Evolutionary conservation across 2,329 filamentous ascomycete species (phyloP), one percentile per base, ranked within the genome.

Genomic region (Plectosphaerella plurivora): DNA sequence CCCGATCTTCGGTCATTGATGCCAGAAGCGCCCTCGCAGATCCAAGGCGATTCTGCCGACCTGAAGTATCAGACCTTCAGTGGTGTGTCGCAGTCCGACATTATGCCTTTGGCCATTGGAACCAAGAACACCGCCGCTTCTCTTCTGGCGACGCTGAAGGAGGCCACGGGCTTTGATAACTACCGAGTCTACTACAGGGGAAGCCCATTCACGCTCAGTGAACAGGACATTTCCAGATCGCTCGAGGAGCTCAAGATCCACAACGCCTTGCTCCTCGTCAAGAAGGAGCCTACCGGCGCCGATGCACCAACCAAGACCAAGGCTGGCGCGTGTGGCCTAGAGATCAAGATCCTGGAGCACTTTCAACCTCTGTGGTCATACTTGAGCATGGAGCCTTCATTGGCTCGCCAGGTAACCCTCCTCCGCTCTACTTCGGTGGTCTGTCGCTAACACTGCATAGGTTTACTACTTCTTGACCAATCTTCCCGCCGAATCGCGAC

Each of bases 311-410:
- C 73, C 56, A 63, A 74, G 28, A 70, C 78, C 50, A 75, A 73
- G 55, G 77, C 69, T 49, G 82, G 73, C 48, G 80, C 73, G 46
- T 84, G 73, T 56, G 79, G 73, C 36, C 78, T 97, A 3, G 91
- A 97, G 64, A 78, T 82, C 12, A 89, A 93, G 60, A 85, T 97
- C 20, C 73, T 94, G 59, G 79, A 84, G 53, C 89, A 95, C 66
- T 96, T 96, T 62, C 81, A 89, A 51, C 85, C 93, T 55, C 72
- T 99, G 22, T 96, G 94, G 78, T 81, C 83, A 44, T 88, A 93
- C 61, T 76, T 97, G 51, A 83, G 84, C 57, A 81, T 92, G 71
- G 81, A 89, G 45, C 85, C 92, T 53, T 76, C 73, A 48, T 72
- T 91, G 42, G 84, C 88, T 7, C 75, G 80, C 62, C 84, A 89